Evolutionary conservation across 108 stramenopile genomes (phyloP).

Genomic region (Skeletonema tropicum): DNA sequence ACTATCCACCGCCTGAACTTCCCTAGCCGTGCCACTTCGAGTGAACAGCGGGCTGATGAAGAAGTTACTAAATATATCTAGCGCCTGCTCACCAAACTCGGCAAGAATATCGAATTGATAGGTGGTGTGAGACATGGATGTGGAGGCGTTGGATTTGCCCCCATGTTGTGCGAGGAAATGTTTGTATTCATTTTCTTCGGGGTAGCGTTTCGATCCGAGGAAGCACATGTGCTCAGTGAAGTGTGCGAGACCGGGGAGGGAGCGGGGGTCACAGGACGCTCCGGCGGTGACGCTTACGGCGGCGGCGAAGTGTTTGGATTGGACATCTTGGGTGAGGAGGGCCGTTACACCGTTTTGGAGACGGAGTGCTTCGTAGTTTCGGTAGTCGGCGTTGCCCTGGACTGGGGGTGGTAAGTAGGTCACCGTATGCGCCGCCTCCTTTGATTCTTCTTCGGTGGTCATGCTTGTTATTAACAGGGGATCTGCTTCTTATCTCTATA

Average conservation of each 20-base stretch:
- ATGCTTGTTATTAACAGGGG: too few species aligned
- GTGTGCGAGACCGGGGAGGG: constrained; percentile 85
- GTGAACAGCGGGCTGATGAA: constrained; percentile 84
- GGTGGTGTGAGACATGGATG: constrained; percentile 75
- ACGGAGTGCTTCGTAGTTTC: constrained; percentile 64
- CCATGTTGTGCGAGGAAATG: constrained; percentile 71
- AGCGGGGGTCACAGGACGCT: constrained; percentile 75
- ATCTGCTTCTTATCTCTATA: too few species aligned
- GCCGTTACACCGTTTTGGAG: constrained; percentile 49
- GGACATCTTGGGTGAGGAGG: constrained; percentile 70
- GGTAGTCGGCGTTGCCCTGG: constrained; percentile 78
- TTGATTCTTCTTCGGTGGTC: too few species aligned
- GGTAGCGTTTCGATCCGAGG: constrained; percentile 79
- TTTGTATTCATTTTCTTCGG: constrained; percentile 87
- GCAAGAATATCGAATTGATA: constrained; percentile 89
- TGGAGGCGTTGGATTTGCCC: constrained; percentile 87
- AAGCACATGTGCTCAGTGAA: constrained; percentile 94
- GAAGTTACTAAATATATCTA: constrained; percentile 86
- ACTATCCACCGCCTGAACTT: constrained; percentile 87
- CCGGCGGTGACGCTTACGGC: constrained; percentile 71
- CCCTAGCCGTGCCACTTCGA: constrained; percentile 68
- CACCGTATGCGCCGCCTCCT: background rate
- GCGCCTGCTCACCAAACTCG: constrained; percentile 68
- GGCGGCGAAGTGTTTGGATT: constrained; percentile 80
- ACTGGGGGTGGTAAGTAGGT: constrained; percentile 51